These are phyloP conservation scores for Linnemannia hyalina DNA, from an alignment of 192 early-diverging fungal genomes.

Conservation along the genomic window DNA sequence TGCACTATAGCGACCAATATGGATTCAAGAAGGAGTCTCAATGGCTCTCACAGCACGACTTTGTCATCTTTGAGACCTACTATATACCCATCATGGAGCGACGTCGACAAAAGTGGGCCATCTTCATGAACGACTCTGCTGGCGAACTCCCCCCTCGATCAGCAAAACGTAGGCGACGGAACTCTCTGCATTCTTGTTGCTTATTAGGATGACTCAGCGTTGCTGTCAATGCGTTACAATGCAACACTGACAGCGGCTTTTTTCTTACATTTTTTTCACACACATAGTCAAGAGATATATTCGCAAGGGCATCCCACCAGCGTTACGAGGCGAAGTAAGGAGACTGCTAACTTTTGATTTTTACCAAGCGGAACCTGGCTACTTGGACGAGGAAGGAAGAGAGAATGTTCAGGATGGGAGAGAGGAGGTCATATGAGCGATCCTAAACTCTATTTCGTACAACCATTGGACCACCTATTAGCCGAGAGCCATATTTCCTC, in stretches of 20 bases:
- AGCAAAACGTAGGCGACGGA: constrained; percentile 55
- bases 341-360: constrained; percentile 5
- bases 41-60: constrained; percentile 64
- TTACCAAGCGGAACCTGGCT: neutral
- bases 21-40: constrained; percentile 67
- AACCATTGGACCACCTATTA: neutral
- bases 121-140: constrained; percentile 60
- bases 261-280: constrained; percentile 9
- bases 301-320: constrained; percentile 83
- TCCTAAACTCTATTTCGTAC: neutral
- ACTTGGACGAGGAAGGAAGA: neutral
- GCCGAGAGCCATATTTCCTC: constrained; percentile 1
- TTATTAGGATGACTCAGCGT: too few relatives aligned
- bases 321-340: constrained; percentile 69
- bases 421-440: neutral
- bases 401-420: neutral
- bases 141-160: constrained; percentile 59
- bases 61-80: constrained; percentile 61
- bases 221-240: neutral
- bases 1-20: constrained; percentile 67
- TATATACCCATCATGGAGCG: constrained; percentile 64
- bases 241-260: neutral
- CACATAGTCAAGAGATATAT: constrained; percentile 77
- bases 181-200: neutral
- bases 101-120: constrained; percentile 62